Percentiles rank a stretch among this genome's conserved stretches.
Evolutionary conservation across 2,329 filamentous ascomycete species (phyloP).

Genomic region (Xylaria sp.): DNA sequence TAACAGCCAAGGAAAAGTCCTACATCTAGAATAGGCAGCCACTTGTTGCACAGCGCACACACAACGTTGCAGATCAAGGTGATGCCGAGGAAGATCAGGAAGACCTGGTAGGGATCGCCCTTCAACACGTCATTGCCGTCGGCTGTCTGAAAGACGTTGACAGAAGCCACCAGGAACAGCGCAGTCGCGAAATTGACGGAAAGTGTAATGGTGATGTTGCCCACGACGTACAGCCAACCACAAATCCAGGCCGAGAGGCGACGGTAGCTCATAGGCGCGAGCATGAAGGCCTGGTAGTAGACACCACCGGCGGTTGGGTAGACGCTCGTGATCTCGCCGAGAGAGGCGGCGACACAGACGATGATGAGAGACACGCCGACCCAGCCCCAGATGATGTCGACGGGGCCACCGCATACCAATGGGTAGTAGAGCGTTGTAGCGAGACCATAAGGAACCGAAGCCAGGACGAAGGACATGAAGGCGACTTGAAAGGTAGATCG

Average conservation of each 20-base stretch:
- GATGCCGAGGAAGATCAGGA: conserved; percentile 76
- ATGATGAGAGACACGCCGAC: conserved; percentile 75
- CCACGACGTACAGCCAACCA: conserved; percentile 81
- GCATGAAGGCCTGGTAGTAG: conserved; percentile 83
- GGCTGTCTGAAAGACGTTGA: conserved; percentile 65
- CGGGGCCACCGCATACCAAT: conserved; percentile 72
- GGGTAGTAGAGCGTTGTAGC: conserved; percentile 77
- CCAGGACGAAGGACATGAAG: conserved; percentile 81
- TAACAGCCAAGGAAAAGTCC: conserved; percentile 48
- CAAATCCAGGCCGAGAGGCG: conserved; percentile 75
- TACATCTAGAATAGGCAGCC: conserved; percentile 76
- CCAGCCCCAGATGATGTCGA: conserved; percentile 80
- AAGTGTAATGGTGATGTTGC: conserved; percentile 85
- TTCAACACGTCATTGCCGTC: conserved; percentile 58
- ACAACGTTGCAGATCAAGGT: conserved; percentile 73
- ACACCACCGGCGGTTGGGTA: conserved; percentile 82
- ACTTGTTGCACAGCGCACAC: conserved; percentile 74
- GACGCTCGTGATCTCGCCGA: conserved; percentile 79
- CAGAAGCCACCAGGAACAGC: conserved; percentile 67
- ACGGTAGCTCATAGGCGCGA: conserved; percentile 70
- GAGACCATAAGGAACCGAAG: conserved; percentile 79
- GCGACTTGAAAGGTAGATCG: conserved; percentile 76
- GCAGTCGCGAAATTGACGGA: conserved; percentile 85
- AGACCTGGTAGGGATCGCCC: conserved; percentile 71
- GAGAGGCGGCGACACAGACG: conserved; percentile 74